Evolutionary conservation across 805 yeast species (phyloP), one percentile per base, ranked within the genome.

Genomic region (Metschnikowia shivogae): DNA sequence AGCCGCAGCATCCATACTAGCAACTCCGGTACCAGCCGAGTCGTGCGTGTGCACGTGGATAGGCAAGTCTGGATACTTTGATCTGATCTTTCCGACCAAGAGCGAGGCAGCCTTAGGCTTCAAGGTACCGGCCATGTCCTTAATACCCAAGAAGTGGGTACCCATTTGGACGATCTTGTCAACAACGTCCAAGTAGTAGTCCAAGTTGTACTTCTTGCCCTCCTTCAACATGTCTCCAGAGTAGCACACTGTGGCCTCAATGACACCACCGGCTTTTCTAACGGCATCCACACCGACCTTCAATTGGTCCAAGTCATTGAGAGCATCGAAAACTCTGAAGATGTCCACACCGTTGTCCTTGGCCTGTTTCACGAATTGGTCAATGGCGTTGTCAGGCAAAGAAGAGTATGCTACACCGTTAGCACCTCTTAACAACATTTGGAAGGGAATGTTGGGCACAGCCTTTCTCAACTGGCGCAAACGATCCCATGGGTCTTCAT

Each of bases 91-190:
- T 49, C 90, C 81, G 57, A 93, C 79, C 63, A 93, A 81, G 44
- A 83, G 56, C 39, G 76, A 80, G 36, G 99, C 99, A 50, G 99
- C 99, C 49, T 80, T 74, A 50, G 99, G 99, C 70, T 92, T 90
- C 74, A 93, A 68, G 54, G 98, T 92, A 75, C 99, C 99, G 47
- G 99, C 99, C 99, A 93, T 93, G 73, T 93, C 99, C 73, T 93
- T 93, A 65, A 93, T 93, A 72, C 98, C 99, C 58, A 93, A 76
- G 60, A 93, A 78, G 68, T 93, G 99, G 42, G 98, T 92, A 59
- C 99, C 99, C 88, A 90, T 82, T 50, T 72, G 74, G 48, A 93
- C 97, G 61, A 93, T 82, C 60, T 84, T 73, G 54, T 84, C 95
- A 50, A 87, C 89, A 46, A 92, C 81, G 17, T 75, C 74, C 62